Percentiles rank a stretch among this genome's conserved stretches.
phyloP scores from a whole-genome alignment of 441 rosid genomes.

The Gossypium davidsonii region DNA sequence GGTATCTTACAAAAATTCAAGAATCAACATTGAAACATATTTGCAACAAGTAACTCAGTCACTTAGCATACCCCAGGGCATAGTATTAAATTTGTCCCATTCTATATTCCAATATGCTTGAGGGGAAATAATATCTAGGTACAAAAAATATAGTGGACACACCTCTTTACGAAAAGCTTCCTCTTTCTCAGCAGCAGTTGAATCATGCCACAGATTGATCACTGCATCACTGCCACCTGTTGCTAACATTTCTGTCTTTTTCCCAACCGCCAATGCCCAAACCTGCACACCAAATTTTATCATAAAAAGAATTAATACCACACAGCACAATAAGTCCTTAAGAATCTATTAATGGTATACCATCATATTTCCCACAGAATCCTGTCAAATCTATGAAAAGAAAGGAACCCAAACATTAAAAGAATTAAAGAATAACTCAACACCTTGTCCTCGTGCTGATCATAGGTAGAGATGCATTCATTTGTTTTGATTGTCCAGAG shows the following conservation, averaged over 20 bases:
- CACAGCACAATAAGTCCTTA: background rate
- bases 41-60: background rate
- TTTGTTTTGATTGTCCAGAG: constrained; percentile 80
- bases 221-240: constrained; percentile 90
- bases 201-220: constrained; percentile 87
- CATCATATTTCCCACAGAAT: background rate
- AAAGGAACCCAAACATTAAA: constrained; percentile 3
- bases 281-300: constrained; percentile 38
- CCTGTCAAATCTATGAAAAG: background rate
- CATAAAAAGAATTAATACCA: background rate
- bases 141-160: constrained; percentile 14
- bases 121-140: constrained; percentile 1
- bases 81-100: background rate
- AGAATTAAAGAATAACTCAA: constrained; percentile 6
- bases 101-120: background rate
- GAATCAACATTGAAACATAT: background rate
- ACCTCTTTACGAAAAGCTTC: constrained; percentile 91
- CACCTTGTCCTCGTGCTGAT: constrained; percentile 93
- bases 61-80: background rate
- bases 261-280: constrained; percentile 96
- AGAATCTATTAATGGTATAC: background rate
- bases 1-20: background rate
- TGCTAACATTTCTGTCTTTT: constrained; percentile 81
- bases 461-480: constrained; percentile 86
- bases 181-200: constrained; percentile 78